Conservation (phyloP, 1,284 basidiomycete species). For the Exobasidium cylindrosporum region DNA sequence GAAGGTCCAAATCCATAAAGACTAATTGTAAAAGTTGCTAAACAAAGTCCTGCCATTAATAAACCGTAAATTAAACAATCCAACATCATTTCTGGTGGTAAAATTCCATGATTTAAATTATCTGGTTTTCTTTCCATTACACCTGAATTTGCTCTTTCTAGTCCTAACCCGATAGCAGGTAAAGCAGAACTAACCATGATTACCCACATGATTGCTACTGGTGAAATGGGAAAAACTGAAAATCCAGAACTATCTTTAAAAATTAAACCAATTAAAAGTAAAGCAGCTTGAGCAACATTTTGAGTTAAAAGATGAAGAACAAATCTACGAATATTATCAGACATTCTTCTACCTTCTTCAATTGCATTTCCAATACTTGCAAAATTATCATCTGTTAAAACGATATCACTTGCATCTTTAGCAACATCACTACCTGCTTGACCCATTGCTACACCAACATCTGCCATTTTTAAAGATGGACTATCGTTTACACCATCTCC, state of each 20-base stretch:
- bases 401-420: slow-evolving; percentile 64
- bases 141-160: slow-evolving; percentile 63
- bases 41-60: slow-evolving; percentile 63
- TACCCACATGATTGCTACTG: slow-evolving; percentile 64
- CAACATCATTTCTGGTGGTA: slow-evolving; percentile 50
- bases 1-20: slow-evolving; percentile 43
- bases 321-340: slow-evolving; percentile 56
- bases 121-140: slow-evolving; percentile 63
- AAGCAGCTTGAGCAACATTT: slow-evolving; percentile 50
- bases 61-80: slow-evolving; percentile 68
- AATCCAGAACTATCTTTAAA: slow-evolving; percentile 64
- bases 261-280: slow-evolving; percentile 64
- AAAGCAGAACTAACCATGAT: slow-evolving; percentile 55
- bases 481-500: slow-evolving; percentile 55
- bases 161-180: slow-evolving; percentile 57
- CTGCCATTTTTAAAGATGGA: slow-evolving; percentile 52
- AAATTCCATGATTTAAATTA: slow-evolving; percentile 51
- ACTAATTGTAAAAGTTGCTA: slow-evolving; percentile 53
- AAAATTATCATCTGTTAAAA: slow-evolving; percentile 72
- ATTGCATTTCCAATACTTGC: slow-evolving; percentile 68
- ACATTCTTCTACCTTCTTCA: slow-evolving; percentile 64
- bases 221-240: slow-evolving; percentile 69
- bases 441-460: slow-evolving; percentile 55
- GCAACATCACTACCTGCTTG: slow-evolving; percentile 48
- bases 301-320: slow-evolving; percentile 56